phyloP scores from a whole-genome alignment of 2,329 filamentous ascomycete species.

The Penicillium sp. region DNA sequence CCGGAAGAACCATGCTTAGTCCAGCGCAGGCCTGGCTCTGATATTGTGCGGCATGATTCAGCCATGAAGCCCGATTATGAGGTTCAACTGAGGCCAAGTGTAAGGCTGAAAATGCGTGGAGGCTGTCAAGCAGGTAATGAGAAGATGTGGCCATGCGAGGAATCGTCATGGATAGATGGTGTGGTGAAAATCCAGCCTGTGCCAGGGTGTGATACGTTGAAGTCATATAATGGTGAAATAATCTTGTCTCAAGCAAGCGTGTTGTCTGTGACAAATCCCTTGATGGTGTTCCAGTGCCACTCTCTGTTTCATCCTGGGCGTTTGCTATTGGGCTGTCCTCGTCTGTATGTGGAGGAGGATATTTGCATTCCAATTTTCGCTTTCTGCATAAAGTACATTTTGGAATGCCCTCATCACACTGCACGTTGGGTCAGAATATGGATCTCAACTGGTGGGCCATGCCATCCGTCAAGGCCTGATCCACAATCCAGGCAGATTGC shows the following conservation, averaged over 20 bases:
- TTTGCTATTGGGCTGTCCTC: slow-evolving; percentile 23
- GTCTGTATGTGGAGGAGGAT: slow-evolving; percentile 26
- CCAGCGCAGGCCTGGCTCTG: slow-evolving; percentile 37
- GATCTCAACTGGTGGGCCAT: background rate
- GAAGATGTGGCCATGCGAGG: slow-evolving; percentile 42
- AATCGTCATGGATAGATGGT: slow-evolving; percentile 36
- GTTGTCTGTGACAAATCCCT: slow-evolving; percentile 18
- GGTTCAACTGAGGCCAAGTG: slow-evolving; percentile 43
- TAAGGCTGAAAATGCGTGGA: slow-evolving; percentile 46
- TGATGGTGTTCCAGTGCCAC: slow-evolving; percentile 7
- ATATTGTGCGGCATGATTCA: slow-evolving; percentile 37
- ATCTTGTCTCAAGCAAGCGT: slow-evolving; percentile 35
- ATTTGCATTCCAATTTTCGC: slow-evolving; percentile 38
- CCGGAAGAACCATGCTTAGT: slow-evolving; percentile 33
- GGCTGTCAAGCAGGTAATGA: slow-evolving; percentile 45
- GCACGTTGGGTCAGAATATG: slow-evolving; percentile 4
- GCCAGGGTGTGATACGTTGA: slow-evolving; percentile 36
- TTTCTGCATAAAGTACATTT: slow-evolving; percentile 38
- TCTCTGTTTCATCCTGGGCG: slow-evolving; percentile 20
- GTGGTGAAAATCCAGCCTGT: slow-evolving; percentile 29
- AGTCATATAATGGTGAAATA: slow-evolving; percentile 41
- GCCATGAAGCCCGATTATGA: slow-evolving; percentile 30
- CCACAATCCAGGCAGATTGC: background rate
- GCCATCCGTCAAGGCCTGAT: background rate
- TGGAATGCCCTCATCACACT: slow-evolving; percentile 41